Conservation (phyloP, 2,329 filamentous ascomycete species). For the Cordyceps fumosorosea region DNA sequence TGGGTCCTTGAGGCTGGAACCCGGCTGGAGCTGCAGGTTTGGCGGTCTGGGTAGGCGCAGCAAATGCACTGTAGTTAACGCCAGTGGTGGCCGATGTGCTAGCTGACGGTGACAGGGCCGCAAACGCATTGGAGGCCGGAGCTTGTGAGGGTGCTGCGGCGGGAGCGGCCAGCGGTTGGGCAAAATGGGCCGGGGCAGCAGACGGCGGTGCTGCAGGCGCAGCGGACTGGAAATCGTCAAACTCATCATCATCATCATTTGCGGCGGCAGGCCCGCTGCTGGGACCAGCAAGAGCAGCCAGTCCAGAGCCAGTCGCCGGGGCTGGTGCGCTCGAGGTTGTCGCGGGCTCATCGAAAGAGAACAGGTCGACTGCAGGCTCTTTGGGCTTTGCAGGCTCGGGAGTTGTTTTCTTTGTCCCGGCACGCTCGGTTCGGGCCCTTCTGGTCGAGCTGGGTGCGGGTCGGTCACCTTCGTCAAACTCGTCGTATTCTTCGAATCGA, state of each 20-base stretch:
- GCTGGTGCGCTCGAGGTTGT: slow-evolving; percentile 39
- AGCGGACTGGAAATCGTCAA: slow-evolving; percentile 95
- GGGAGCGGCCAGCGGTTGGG: slow-evolving; percentile 73
- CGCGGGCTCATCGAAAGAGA: slow-evolving; percentile 79
- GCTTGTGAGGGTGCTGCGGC: slow-evolving; percentile 44
- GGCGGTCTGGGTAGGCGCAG: slow-evolving; percentile 24
- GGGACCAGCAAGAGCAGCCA: slow-evolving; percentile 37
- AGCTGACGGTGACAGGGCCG: slow-evolving; percentile 67
- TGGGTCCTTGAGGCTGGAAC: slow-evolving; percentile 75
- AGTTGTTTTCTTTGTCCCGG: slow-evolving; percentile 37
- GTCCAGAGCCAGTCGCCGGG: slow-evolving; percentile 38
- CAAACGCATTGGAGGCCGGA: slow-evolving; percentile 72
- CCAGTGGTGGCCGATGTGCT: slow-evolving; percentile 49
- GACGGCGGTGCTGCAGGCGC: slow-evolving; percentile 45
- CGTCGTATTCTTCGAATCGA: slow-evolving; percentile 93
- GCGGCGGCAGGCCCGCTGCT: slow-evolving; percentile 26
- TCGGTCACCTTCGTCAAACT: slow-evolving; percentile 71
- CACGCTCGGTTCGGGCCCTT: slow-evolving; percentile 26
- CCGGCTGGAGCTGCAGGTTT: slow-evolving; percentile 50
- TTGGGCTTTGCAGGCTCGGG: slow-evolving; percentile 67
- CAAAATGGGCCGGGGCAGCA: slow-evolving; percentile 66
- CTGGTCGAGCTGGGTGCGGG: slow-evolving; percentile 38
- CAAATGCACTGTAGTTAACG: slow-evolving; percentile 53
- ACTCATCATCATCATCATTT: slow-evolving; percentile 77
- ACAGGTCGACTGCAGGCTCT: slow-evolving; percentile 84